Base-by-base conservation (phyloP, 768 basidiomycete species). In the Mrakia frigida region DNA sequence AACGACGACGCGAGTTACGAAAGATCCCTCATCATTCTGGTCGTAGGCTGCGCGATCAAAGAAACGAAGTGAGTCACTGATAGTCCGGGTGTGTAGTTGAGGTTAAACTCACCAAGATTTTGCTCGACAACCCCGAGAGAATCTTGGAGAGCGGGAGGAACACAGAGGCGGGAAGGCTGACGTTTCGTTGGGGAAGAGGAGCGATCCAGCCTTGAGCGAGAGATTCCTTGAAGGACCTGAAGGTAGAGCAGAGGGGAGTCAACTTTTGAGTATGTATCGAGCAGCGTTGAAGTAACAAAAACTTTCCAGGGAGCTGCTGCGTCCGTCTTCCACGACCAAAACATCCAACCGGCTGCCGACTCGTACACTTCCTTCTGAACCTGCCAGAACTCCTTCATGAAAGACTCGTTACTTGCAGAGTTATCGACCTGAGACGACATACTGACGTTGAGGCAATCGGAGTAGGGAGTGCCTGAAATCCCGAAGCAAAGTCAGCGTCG, bases 271-370 rank as follows among this genome's bases (percentile, higher is more conserved):
- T 3, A 10, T 18, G 56, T 56, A 13, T 2, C 9, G 56, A 56
- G 25, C 21, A 18, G 25, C 18, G 52, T 11, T 53, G 52, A 10
- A n/a, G 33, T 21, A 11, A 35, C 63, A 10, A n/a, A 69, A n/a
- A n/a, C n/a, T n/a, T n/a, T n/a, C 74, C 74, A 75, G 1, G 74
- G 46, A 11, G 74, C 63, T 1, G 74, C 74, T 0, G 74, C 74
- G 33, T 70, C 68, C 10, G 75, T 77, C 61, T 77, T 77, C 70
- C 70, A 77, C 3, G 11, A 37, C 75, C 75, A 77, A 11, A 77
- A 72, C 21, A 53, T 0, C 37, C 52, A 59, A 0, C 70, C 70
- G 1, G 46, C 70, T 11, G 52, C 53, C 6, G 31, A 18, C 21
- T 72, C 70, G 52, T 33, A 72, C 31, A 72, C 53, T 9, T 72